Evolutionary conservation across 2,329 filamentous ascomycete genomes (phyloP), one percentile per base, ranked within the genome.

Genomic region (Salinomyces thailandicus): DNA sequence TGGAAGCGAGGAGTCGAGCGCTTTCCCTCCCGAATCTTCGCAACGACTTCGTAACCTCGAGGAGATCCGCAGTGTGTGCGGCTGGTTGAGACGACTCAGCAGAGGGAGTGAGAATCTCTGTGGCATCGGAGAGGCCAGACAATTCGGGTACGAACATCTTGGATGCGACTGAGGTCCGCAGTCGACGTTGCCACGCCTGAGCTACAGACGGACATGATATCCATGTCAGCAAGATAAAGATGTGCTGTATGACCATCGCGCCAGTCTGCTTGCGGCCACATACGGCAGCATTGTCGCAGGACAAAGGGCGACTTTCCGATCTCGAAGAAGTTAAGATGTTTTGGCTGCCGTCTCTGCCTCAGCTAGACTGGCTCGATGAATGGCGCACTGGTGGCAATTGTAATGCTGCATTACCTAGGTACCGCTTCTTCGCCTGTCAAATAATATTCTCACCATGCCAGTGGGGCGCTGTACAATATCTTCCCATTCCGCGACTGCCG

Each of bases 61-160:
- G 35, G 29, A 32, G 17, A n/a, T 39, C 35, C 13, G 24, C 18
- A 20, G 8, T 24, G 14, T 16, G 6, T 13, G 15, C 9, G 17
- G 11, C 30, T 11, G 30, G 14, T n/a, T 8, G 7, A 5, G 27
- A 12, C 11, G 22, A 26, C 22, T 26, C 22, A 13, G 9, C 15
- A 12, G 18, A 19, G 16, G 16, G 5, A 19, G 38, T 37, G 17
- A 20, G 31, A 17, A 17, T 14, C 18, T 43, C 35, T 3, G 38
- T 38, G 24, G 44, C 38, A 18, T 42, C 37, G 19, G 28, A 24
- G 14, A 43, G 35, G 9, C 44, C 41, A n/a, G 34, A 33, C 4
- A 47, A 31, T 24, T 47, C 37, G 16, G 46, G 46, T 13, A 48
- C 39, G 24, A 44, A 34, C 46, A 48, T 48, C 4, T 7, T 46